A percentile compares a stretch with the other conserved stretches of the same genome.
phyloP scores from a whole-genome alignment of 306 rosid genomes.

The Trifolium subterraneum region DNA sequence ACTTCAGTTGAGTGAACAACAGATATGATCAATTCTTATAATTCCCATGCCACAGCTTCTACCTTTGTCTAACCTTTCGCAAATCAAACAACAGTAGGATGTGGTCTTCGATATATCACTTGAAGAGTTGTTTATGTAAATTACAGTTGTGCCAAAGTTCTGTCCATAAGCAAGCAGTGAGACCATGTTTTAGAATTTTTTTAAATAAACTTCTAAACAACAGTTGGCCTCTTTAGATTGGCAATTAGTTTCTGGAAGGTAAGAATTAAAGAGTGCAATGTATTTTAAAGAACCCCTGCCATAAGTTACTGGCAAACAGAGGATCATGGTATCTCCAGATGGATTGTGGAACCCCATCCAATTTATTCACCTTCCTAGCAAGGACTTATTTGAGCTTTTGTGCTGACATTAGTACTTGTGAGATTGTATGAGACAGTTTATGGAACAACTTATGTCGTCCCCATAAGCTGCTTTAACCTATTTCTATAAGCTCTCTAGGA shows the following conservation, averaged over 20 bases:
- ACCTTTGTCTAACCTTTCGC: background rate
- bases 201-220: background rate
- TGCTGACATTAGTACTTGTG: background rate
- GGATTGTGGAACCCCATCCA: background rate
- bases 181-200: background rate
- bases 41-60: background rate
- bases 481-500: background rate
- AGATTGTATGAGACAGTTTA: background rate
- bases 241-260: background rate
- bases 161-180: background rate
- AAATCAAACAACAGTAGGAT: background rate
- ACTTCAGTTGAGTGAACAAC: background rate
- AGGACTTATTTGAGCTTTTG: background rate
- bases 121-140: background rate
- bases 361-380: background rate
- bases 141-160: background rate
- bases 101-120: background rate
- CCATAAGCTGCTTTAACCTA: background rate
- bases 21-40: background rate
- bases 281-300: background rate
- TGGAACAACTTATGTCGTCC: background rate
- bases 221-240: background rate
- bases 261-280: background rate
- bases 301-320: background rate
- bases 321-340: background rate